Conservation (phyloP, 768 basidiomycete genomes). For the Suillus hirtellus region DNA sequence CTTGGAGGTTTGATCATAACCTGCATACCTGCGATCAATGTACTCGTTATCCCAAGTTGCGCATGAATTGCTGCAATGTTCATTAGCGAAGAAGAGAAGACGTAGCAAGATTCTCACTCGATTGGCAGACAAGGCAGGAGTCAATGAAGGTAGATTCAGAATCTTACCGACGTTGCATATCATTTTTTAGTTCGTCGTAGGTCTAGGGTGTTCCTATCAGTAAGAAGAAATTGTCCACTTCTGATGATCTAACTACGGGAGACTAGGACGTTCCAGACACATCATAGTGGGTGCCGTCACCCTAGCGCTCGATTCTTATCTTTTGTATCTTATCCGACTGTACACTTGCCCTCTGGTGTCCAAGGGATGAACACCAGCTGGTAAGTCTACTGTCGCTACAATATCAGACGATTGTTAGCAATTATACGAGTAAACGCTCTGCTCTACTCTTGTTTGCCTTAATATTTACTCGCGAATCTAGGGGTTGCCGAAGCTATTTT, state of each 20-base stretch:
- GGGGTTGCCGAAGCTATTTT: neutral
- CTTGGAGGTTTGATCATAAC: neutral
- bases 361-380: neutral
- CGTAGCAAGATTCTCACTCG: neutral
- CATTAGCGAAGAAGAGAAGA: neutral
- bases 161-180: neutral
- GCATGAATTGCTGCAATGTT: neutral
- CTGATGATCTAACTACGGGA: neutral
- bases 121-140: neutral
- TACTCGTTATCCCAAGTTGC: neutral
- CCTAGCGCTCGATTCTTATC: neutral
- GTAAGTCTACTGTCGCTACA: neutral
- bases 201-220: neutral
- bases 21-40: neutral
- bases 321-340: neutral
- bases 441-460: neutral
- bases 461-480: too few relatives aligned
- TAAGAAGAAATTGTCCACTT: neutral
- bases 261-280: neutral
- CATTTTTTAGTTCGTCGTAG: neutral
- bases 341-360: conserved; percentile 5
- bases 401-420: neutral
- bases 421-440: neutral
- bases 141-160: neutral
- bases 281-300: neutral